A percentile compares a stretch with the other conserved stretches of the same genome.
Evolutionary conservation across 1,139 yeast genomes (phyloP).

Genomic region (Protomyces gravidus): DNA sequence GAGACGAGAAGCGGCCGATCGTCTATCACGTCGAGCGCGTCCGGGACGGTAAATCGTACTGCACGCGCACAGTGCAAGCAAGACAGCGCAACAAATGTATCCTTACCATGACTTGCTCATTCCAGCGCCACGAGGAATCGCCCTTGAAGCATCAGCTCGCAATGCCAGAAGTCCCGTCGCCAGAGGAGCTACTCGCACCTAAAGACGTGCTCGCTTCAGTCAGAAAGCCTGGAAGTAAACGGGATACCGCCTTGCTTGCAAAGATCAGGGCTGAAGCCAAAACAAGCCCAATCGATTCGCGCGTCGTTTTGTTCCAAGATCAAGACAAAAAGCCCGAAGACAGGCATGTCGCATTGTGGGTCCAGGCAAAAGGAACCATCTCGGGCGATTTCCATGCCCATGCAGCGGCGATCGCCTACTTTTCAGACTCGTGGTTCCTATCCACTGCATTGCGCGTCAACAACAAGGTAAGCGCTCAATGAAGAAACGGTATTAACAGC

Average conservation of each 20-base stretch:
- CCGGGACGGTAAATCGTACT: constrained; percentile 54
- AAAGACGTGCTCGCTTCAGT: constrained; percentile 14
- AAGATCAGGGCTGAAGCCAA: background rate
- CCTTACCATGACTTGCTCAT: constrained; percentile 54
- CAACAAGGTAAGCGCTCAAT: constrained; percentile 34
- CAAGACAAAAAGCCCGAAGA: constrained; percentile 26
- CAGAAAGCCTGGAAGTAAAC: background rate
- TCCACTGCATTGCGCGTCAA: constrained; percentile 50
- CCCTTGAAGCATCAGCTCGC: constrained; percentile 37
- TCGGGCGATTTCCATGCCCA: constrained; percentile 44
- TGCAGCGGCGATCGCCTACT: constrained; percentile 58
- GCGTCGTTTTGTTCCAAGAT: constrained; percentile 11
- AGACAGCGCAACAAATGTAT: constrained; percentile 51
- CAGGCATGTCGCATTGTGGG: constrained; percentile 46
- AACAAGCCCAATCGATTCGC: constrained; percentile 17
- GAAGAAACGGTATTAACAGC: too few species aligned
- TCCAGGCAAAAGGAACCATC: constrained; percentile 44
- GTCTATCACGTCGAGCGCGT: constrained; percentile 56
- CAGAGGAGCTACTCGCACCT: constrained; percentile 26
- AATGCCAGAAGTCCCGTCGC: constrained; percentile 38
- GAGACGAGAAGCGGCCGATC: constrained; percentile 50
- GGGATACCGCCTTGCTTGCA: background rate
- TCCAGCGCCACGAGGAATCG: constrained; percentile 39
- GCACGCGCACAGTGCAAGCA: constrained; percentile 57
- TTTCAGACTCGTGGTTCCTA: constrained; percentile 59